Base-by-base conservation (phyloP, 2,329 filamentous ascomycete species). In the Mollisia scopiformis region DNA sequence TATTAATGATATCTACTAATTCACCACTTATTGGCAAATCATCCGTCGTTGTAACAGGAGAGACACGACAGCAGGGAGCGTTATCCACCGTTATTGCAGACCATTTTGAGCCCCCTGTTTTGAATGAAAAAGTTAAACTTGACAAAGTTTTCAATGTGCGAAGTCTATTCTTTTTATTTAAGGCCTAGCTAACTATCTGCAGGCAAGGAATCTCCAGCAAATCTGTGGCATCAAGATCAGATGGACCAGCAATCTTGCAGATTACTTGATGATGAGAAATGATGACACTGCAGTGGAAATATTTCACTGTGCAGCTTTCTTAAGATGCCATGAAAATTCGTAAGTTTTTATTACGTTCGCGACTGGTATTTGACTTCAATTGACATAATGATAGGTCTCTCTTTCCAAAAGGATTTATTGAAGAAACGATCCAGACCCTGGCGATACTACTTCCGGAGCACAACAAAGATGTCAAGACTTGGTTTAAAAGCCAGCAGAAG, bases 291-390 rank as follows among this genome's bases (percentile, higher is more conserved):
- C 68, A 4, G 66, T 80, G 0, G 65, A 70, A 13, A 67, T 81
- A 1, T 81, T 80, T 47, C 76, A 80, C 59, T 74, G 78, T 55
- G 75, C 71, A 0, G 75, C 75, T 0, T 77, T 79, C 41, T 66
- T 79, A 3, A 65, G 73, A 39, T 61, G 66, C 7, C 71, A 74
- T 57, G 51, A 67, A 59, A 61, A 58, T 7, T 41, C 21, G 59
- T 62, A 43, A 43, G 55, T 30, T 13, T 16, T 27, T n/a, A 10
- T 23, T 39, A 39, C n/a, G n/a, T n/a, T 31, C 31, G 6, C 21
- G 4, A 35, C 11, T 10, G 11, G 31, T 35, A 35, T 35, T 4
- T n/a, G n/a, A n/a, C n/a, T 35, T 8, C 31, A 35, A 35, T 30
- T 51, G 7, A 50, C 8, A 14, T 28, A 13, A 23, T 11, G 8